Base-by-base conservation (phyloP, 768 basidiomycete species). In the Russula brevipes region DNA sequence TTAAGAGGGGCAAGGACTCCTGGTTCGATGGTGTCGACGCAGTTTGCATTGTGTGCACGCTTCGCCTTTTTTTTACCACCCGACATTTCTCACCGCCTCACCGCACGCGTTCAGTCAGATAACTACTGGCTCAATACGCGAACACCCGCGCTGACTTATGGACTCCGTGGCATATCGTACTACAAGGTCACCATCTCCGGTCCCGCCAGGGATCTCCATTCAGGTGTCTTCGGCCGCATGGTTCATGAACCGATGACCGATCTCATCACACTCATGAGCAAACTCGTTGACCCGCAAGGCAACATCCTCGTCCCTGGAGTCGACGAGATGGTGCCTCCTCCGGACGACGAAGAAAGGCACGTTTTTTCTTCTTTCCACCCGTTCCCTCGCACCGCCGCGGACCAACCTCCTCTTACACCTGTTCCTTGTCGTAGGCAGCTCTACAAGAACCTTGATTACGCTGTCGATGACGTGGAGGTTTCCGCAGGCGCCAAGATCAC, bases 241-340 rank as follows among this genome's bases (percentile, higher is more conserved):
- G 89, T 92, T 24, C 87, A 91, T 70, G 89, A 90, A 73, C 94
- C 95, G 14, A 96, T 98, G 95, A 95, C 92, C 0, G 95, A 96
- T 72, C 85, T 97, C 55, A 80, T 97, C 72, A 72, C 75, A 50
- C 77, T 98, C 66, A 85, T 98, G 83, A 84, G 87, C 70, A 92
- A 85, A 68, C 89, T 98, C 50, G 94, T 97, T 58, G 82, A 83
- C 49, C 78, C 82, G 3, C 71, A 82, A 50, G 94, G 93, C n/a
- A 80, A 84, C 49, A 97, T 98, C 69, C 81, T 95, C 54, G 78
- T 98, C 50, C 92, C 94, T 0, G 94, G 94, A 2, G 82, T 98
- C 57, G 87, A 91, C 53, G 90, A 93, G 44, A 85, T 91, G 79
- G 91, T 97, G 4, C 79, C 83, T 0, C 80, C 83, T 5, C 78